Evolutionary conservation across 306 rosid genomes (phyloP), one percentile per base, ranked within the genome.

Genomic region (Quillaja saponaria): DNA sequence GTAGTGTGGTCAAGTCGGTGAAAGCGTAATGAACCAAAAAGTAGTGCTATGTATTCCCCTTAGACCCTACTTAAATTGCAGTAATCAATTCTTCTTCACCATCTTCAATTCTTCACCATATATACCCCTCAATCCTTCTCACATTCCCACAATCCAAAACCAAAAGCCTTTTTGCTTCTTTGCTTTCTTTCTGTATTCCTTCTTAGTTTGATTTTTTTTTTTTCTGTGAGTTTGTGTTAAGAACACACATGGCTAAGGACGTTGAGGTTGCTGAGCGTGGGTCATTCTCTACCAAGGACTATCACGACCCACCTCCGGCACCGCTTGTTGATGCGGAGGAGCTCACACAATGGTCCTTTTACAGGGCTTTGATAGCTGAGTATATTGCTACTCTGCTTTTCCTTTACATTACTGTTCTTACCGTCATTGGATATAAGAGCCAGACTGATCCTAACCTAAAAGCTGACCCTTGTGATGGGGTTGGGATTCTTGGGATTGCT

Each of bases 311-410:
- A 33, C 96, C 96, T 8, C 90, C 96, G 3, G 82, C 90, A 1
- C 85, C 95, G 1, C 76, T 92, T 55, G n/a, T 88, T 40, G 95
- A 79, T 42, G 17, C 66, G 0, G 85, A 40, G 44, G 96, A 92
- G 83, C 78, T 92, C 10, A 38, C 67, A 1, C 84, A 88, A 37
- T 92, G 98, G 98, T 86, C 96, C 50, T 86, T 92, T n/a, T 88
- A 88, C 76, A 82, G 96, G 65, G 95, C 98, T 14, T 12, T 92
- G 58, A 92, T 92, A 15, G 98, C 98, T 8, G 98, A 92, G 86
- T 92, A 84, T 77, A 51, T 86, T 6, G 98, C 98, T 28, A 92
- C 98, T 11, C 44, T 92, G 53, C 98, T 92, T 16, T 92, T 92
- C 73, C 96, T 92, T 6, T 92, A 92, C 67, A 58, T 88, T 13